Evolutionary conservation across 768 basidiomycete species (phyloP), one percentile per base, ranked within the genome.

Genomic region (Mycena kentingensis): DNA sequence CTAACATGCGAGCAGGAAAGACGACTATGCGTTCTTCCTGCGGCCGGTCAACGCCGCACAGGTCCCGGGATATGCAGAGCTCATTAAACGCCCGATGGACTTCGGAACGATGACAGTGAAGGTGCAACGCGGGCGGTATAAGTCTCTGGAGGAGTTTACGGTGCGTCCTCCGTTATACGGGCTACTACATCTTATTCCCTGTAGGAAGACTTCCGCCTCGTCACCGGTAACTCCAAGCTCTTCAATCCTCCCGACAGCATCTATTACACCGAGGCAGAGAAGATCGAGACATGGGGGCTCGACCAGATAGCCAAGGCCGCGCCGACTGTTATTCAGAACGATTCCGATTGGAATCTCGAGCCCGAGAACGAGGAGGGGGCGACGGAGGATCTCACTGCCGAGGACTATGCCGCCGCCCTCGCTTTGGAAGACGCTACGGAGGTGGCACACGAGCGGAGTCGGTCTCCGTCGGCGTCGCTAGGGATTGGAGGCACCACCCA

Each of bases 71-170:
- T 87, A 87, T 58, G 51, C 73, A 12, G 83, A 87, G 73, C 72
- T 85, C 42, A 82, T 98, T 45, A 85, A 88, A 61, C 76, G 77
- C 18, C 93, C 95, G 6, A 98, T 98, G 94, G 94, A 98, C 63
- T 76, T 98, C 50, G 89, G 90, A 0, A 94, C 93, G 0, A 88
- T 98, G 75, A 71, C 84, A 18, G 73, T 75, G 49, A 96, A 94
- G 69, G 87, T 94, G 38, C 78, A 78, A 52, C 80, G 72, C 62
- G 88, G 88, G 5, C 83, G 80, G 55, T 96, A 96, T 67, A 79
- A 85, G 18, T 87, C 87, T 3, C 67, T 92, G 42, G 89, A 91
- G 51, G 89, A 92, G 36, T 92, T 92, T 64, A 75, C 82, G 7
- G 90, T 90, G 62, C 52, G 85, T 73, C 16, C 32, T 36, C 42